Evolutionary conservation across 768 basidiomycete genomes (phyloP).

Genomic region (Collybia sp.): DNA sequence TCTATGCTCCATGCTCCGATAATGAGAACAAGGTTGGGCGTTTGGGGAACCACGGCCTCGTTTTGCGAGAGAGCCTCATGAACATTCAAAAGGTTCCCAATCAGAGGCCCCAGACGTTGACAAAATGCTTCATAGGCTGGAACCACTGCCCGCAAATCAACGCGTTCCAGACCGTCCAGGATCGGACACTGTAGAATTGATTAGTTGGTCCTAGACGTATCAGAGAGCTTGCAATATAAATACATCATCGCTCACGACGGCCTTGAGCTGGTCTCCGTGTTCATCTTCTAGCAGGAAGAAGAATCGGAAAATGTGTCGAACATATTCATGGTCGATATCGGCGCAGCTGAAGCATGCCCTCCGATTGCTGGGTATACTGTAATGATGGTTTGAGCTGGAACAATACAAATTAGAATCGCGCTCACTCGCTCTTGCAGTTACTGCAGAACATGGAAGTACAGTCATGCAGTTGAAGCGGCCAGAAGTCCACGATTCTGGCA

Average conservation of each 20-base stretch:
- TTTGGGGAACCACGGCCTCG: not conserved
- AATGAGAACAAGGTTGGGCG: not conserved
- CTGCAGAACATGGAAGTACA: constrained; percentile 46
- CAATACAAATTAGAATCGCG: constrained; percentile 1
- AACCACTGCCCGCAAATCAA: constrained; percentile 36
- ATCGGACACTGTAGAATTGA: constrained; percentile 31
- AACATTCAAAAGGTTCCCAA: constrained; percentile 42
- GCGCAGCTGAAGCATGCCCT: constrained; percentile 47
- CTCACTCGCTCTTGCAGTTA: constrained; percentile 48
- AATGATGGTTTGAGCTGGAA: not conserved
- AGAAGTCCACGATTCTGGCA: constrained; percentile 52
- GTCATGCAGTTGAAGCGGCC: constrained; percentile 44
- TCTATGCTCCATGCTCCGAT: not conserved
- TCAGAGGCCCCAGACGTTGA: constrained; percentile 35
- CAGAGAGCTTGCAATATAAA: constrained; percentile 2
- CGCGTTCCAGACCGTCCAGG: constrained; percentile 38
- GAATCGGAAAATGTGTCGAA: constrained; percentile 43
- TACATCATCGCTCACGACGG: constrained; percentile 48
- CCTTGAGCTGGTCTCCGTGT: constrained; percentile 30
- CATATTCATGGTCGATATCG: constrained; percentile 47
- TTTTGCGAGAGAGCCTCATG: constrained; percentile 18
- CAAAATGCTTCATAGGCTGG: constrained; percentile 31
- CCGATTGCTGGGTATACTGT: constrained; percentile 38
- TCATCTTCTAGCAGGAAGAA: constrained; percentile 50
- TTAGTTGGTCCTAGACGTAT: not conserved